Conservation (phyloP, 2,329 filamentous ascomycete species). For the Cladorrhinum sp. region DNA sequence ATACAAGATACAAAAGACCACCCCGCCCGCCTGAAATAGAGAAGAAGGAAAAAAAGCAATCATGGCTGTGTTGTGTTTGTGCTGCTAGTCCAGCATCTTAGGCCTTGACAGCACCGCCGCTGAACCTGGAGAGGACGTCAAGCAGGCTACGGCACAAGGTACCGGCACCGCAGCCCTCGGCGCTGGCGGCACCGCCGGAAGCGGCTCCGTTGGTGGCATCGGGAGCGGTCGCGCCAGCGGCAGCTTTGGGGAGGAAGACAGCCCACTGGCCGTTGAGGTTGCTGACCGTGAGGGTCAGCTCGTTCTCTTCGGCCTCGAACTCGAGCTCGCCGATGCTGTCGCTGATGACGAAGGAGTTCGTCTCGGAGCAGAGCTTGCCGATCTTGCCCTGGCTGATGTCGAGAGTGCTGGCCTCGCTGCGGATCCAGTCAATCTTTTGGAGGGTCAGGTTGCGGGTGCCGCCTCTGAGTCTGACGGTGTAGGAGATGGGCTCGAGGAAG, state of each 20-base stretch:
- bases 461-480: constrained; percentile 34
- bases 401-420: constrained; percentile 32
- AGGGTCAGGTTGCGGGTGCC: constrained; percentile 33
- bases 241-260: constrained; percentile 33
- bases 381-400: constrained; percentile 38
- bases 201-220: constrained; percentile 12
- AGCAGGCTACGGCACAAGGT: constrained; percentile 8
- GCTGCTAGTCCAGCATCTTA: too few species aligned
- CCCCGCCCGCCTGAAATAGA: too few species aligned
- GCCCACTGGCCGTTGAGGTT: constrained; percentile 36
- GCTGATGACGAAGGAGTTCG: constrained; percentile 37
- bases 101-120: neutral
- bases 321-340: constrained; percentile 38
- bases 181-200: constrained; percentile 6
- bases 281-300: constrained; percentile 33
- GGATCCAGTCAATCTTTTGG: constrained; percentile 41
- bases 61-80: too few species aligned
- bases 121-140: neutral
- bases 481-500: constrained; percentile 38
- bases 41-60: too few species aligned
- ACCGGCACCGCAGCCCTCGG: neutral
- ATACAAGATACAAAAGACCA: too few species aligned
- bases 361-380: constrained; percentile 36
- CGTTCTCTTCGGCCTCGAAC: constrained; percentile 42
- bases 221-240: constrained; percentile 20